Conservation (phyloP, 345 rosid genomes). For the Moricandia arvensis region DNA sequence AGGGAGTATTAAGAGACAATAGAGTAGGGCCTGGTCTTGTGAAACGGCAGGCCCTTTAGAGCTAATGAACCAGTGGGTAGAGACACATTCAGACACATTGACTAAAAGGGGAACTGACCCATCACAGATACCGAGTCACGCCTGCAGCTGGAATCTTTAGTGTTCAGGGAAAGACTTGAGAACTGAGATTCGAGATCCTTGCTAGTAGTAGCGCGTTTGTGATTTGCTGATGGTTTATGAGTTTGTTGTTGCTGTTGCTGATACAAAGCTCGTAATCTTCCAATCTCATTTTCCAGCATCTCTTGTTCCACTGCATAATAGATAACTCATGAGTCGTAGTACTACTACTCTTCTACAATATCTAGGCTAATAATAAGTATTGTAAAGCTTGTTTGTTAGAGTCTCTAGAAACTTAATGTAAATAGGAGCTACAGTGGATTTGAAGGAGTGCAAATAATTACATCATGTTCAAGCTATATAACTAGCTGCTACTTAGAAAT, state of each 20-base stretch:
- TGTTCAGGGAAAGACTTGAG: constrained; percentile 71
- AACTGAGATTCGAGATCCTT: constrained; percentile 89
- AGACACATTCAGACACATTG: not conserved
- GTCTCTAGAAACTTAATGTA: not conserved
- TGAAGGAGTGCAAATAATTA: not conserved
- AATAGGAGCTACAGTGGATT: not conserved
- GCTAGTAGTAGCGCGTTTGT: constrained; percentile 56
- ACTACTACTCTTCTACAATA: not conserved
- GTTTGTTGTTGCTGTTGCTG: constrained; percentile 51
- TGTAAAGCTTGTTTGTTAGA: not conserved
- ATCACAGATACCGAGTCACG: constrained; percentile 62
- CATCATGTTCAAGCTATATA: not conserved
- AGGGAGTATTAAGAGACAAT: constrained; percentile 17
- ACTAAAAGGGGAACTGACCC: constrained; percentile 63
- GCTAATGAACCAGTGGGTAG: not conserved
- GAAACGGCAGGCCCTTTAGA: constrained; percentile 6
- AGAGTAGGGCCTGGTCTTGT: constrained; percentile 8
- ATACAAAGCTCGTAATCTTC: constrained; percentile 67
- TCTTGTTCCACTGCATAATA: constrained; percentile 87
- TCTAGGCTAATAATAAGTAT: not conserved
- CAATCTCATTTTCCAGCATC: constrained; percentile 88
- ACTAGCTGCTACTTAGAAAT: not conserved
- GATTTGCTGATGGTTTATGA: constrained; percentile 60
- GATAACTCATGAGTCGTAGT: constrained; percentile 23
- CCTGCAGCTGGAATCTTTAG: constrained; percentile 61